Conservation (phyloP, 2,329 filamentous ascomycete genomes). For the Lachnellula arida region DNA sequence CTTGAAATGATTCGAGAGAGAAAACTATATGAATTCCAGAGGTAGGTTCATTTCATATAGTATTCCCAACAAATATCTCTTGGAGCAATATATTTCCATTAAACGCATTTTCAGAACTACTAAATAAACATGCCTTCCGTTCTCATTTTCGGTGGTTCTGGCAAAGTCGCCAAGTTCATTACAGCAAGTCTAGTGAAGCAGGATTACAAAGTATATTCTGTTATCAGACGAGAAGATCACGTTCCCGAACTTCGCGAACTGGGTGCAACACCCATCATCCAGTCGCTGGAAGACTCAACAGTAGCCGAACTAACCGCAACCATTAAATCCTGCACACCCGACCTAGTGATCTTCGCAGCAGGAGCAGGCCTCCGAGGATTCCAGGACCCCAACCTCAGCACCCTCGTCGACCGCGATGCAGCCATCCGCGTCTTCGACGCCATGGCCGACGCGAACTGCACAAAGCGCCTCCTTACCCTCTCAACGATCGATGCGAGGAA, state of each 20-base stretch:
- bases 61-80: slow-evolving; percentile 1
- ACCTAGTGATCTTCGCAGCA: slow-evolving; percentile 34
- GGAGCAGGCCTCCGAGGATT: slow-evolving; percentile 23
- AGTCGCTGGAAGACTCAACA: slow-evolving; percentile 37
- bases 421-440: slow-evolving; percentile 44
- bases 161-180: slow-evolving; percentile 16
- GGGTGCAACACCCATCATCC: slow-evolving; percentile 40
- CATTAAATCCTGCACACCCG: slow-evolving; percentile 33
- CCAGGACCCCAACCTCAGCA: slow-evolving; percentile 38
- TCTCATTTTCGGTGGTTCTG: slow-evolving; percentile 18
- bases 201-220: slow-evolving; percentile 10
- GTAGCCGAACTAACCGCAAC: slow-evolving; percentile 35
- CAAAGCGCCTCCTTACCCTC: slow-evolving; percentile 42
- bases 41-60: slow-evolving; percentile 1
- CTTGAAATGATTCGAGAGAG: neutral
- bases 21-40: neutral
- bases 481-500: slow-evolving; percentile 43
- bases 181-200: slow-evolving; percentile 10
- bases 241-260: slow-evolving; percentile 34
- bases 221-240: slow-evolving; percentile 27
- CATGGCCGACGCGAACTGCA: slow-evolving; percentile 33
- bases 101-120: slow-evolving; percentile 1
- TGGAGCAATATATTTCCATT: neutral
- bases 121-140: slow-evolving; percentile 16
- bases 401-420: slow-evolving; percentile 41